Percentiles rank a stretch among this genome's conserved stretches.
These are phyloP conservation scores for Metschnikowia corniflorae DNA, from an alignment of 805 yeast genomes.

Conservation along the genomic window DNA sequence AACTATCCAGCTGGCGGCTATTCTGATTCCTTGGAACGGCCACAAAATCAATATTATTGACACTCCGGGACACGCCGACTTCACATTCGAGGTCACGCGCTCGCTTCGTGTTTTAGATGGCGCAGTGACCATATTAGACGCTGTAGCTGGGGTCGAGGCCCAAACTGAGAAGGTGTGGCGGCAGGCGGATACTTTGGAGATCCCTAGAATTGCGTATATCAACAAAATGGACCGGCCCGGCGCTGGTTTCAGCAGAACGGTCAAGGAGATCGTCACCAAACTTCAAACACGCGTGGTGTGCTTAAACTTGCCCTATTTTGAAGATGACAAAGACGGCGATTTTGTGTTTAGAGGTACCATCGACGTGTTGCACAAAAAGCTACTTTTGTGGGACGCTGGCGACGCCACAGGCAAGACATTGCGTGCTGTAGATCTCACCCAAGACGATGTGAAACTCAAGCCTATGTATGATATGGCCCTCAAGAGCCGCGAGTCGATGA, in stretches of 20 bases:
- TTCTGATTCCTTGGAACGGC: conserved; percentile 80
- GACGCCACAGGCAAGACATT: conserved; percentile 51
- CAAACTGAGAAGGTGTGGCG: conserved; percentile 97
- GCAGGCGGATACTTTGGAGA: conserved; percentile 62
- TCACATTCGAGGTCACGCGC: conserved; percentile 89
- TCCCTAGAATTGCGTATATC: conserved; percentile 78
- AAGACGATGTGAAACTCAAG: conserved; percentile 14
- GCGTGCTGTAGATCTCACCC: conserved; percentile 41
- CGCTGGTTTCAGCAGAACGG: conserved; percentile 90
- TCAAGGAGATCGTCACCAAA: conserved; percentile 73
- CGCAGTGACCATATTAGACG: conserved; percentile 88
- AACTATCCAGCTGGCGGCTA: conserved; percentile 95
- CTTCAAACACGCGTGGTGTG: conserved; percentile 70
- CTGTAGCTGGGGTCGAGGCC: conserved; percentile 97
- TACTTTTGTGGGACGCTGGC: conserved; percentile 48
- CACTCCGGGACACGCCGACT: conserved; percentile 98
- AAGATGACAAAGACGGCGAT: conserved; percentile 26
- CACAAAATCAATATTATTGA: conserved; percentile 83
- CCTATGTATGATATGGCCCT: conserved; percentile 44
- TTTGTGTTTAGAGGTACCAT: conserved; percentile 61
- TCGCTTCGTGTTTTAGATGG: conserved; percentile 92
- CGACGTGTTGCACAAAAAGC: conserved; percentile 66
- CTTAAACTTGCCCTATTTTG: conserved; percentile 75
- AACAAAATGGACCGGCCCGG: conserved; percentile 97
- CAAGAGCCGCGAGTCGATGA: conserved; percentile 65